Conservation (phyloP, 2,329 filamentous ascomycete species). For the Pseudogymnoascus sp. region DNA sequence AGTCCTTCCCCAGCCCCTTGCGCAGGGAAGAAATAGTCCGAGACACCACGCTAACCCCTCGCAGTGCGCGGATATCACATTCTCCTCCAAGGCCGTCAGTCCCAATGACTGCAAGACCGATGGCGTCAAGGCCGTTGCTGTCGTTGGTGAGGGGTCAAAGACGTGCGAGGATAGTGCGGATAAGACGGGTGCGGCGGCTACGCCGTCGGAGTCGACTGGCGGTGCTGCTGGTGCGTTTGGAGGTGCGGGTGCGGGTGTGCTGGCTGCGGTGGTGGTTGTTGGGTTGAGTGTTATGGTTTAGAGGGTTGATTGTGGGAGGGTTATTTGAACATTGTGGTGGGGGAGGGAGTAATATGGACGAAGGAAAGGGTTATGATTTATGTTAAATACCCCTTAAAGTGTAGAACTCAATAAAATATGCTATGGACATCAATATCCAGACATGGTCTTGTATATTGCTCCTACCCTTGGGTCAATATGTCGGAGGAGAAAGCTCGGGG, state of each 20-base stretch:
- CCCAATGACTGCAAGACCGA: constrained; percentile 50
- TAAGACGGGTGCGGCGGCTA: background rate
- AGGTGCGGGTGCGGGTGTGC: background rate
- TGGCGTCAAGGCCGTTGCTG: constrained; percentile 39
- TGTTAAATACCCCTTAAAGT: background rate
- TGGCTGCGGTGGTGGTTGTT: background rate
- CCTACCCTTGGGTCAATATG: too few species aligned
- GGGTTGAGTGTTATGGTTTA: background rate
- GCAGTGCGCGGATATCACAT: constrained; percentile 66
- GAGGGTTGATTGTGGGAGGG: background rate
- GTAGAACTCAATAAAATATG: background rate
- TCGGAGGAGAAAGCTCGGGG: too few species aligned
- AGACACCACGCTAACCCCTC: constrained; percentile 15
- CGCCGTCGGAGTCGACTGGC: background rate
- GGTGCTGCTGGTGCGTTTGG: background rate
- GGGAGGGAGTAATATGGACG: background rate
- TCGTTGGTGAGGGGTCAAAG: constrained; percentile 19
- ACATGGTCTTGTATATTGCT: too few species aligned
- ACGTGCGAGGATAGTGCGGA: background rate
- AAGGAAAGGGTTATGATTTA: background rate
- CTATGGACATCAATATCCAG: background rate
- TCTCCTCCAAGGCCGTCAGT: constrained; percentile 44
- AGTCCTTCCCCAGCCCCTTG: constrained; percentile 18
- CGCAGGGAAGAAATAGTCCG: too few species aligned
- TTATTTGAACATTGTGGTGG: too few species aligned